phyloP scores from a whole-genome alignment of 2,329 filamentous ascomycete genomes.

The Colletotrichum eleusines region DNA sequence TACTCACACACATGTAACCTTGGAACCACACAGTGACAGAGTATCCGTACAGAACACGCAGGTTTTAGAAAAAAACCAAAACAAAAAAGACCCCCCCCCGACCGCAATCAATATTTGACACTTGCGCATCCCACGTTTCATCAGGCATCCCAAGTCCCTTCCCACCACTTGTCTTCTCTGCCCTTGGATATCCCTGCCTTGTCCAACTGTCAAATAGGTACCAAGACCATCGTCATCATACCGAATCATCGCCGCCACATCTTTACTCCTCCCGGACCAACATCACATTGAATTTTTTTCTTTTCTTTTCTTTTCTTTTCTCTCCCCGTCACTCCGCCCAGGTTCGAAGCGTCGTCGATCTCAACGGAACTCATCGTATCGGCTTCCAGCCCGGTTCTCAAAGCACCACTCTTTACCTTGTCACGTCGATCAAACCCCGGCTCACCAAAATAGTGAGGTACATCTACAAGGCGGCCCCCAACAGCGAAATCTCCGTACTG shows the following conservation, averaged over 20 bases:
- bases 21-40: conserved; percentile 2
- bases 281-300: conserved; percentile 18
- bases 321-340: not conserved
- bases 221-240: not conserved
- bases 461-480: too few relatives aligned
- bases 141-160: not conserved
- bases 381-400: not conserved
- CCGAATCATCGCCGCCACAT: not conserved
- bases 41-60: not conserved
- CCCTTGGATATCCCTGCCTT: not conserved
- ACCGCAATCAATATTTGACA: conserved; percentile 30
- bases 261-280: conserved; percentile 7
- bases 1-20: not conserved
- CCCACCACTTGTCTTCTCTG: not conserved
- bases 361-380: conserved; percentile 21
- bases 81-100: not conserved
- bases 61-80: not conserved
- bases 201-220: not conserved
- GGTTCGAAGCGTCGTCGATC: conserved; percentile 27
- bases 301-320: conserved; percentile 35
- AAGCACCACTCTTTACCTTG: not conserved
- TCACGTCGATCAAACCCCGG: conserved; percentile 6
- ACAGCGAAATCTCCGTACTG: too few relatives aligned
- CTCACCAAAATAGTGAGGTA: not conserved
- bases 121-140: conserved; percentile 36